Evolutionary conservation across 1,139 yeast genomes (phyloP).

Genomic region (Kodamaea ohmeri): DNA sequence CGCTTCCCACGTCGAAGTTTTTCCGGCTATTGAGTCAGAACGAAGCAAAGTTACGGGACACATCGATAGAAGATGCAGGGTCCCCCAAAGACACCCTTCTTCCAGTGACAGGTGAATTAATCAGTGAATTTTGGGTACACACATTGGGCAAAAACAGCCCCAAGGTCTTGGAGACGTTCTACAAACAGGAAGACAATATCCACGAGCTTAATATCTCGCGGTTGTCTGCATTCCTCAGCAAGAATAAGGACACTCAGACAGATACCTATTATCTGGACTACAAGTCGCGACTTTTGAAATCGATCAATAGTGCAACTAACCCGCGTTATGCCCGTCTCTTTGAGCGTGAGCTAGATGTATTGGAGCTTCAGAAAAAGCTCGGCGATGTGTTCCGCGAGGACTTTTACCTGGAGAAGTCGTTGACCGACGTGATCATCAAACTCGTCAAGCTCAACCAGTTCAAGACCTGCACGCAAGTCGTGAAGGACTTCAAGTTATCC

Average conservation of each 20-base stretch:
- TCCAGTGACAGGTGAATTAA: conserved; percentile 37
- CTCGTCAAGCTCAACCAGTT: conserved; percentile 59
- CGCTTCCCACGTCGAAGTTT: conserved; percentile 38
- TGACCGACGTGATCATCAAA: conserved; percentile 53
- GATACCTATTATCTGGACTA: conserved; percentile 26
- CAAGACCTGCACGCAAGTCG: conserved; percentile 53
- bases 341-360: conserved; percentile 50
- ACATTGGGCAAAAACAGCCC: conserved; percentile 28
- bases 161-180: conserved; percentile 29
- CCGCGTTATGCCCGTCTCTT: conserved; percentile 29
- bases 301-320: conserved; percentile 23
- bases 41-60: conserved; percentile 26
- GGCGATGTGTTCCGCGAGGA: conserved; percentile 53
- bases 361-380: conserved; percentile 51
- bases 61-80: conserved; percentile 9
- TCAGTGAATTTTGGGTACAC: conserved; percentile 43
- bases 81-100: conserved; percentile 15
- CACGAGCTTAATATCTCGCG: conserved; percentile 23
- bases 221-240: conserved; percentile 18
- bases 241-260: conserved; percentile 10
- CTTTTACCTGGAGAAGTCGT: conserved; percentile 51
- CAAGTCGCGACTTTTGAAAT: conserved; percentile 24
- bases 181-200: conserved; percentile 34
- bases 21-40: conserved; percentile 42
- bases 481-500: conserved; percentile 60